Percentiles rank a stretch among this genome's conserved stretches.
These are phyloP conservation scores for Colletotrichum lindemuthianum DNA, from an alignment of 2,329 filamentous ascomycete genomes.

Conservation along the genomic window DNA sequence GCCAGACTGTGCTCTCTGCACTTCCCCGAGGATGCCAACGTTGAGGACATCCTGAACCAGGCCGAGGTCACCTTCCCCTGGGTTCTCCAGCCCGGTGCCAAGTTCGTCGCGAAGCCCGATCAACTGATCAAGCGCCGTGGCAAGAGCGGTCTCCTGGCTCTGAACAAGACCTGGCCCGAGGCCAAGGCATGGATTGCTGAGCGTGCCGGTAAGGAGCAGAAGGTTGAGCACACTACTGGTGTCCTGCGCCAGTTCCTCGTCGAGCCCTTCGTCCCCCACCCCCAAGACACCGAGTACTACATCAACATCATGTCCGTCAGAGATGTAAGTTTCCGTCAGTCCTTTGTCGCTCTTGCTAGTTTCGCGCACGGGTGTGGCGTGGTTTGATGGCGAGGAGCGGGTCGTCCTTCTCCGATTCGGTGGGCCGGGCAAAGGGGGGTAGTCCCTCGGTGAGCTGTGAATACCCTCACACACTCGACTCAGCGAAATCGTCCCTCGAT, in stretches of 20 bases:
- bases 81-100: constrained; percentile 83
- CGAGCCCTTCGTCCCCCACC: constrained; percentile 97
- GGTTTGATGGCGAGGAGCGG: constrained; percentile 6
- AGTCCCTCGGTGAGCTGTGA: constrained; percentile 29
- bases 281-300: constrained; percentile 97
- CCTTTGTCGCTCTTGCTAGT: constrained; percentile 22
- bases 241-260: constrained; percentile 95
- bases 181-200: constrained; percentile 93
- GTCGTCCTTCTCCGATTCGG: constrained; percentile 13
- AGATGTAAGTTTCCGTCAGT: constrained; percentile 78
- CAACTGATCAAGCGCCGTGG: constrained; percentile 99
- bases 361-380: background rate
- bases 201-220: constrained; percentile 89
- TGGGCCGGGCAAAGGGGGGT: constrained; percentile 18
- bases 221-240: constrained; percentile 92
- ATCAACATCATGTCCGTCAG: constrained; percentile 99
- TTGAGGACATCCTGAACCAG: constrained; percentile 88
- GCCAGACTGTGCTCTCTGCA: constrained; percentile 90
- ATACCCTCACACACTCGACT: constrained; percentile 16
- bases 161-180: constrained; percentile 98
- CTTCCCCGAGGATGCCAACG: constrained; percentile 88
- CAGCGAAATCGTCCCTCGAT: constrained; percentile 19
- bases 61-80: constrained; percentile 97
- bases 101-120: constrained; percentile 99
- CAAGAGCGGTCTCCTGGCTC: constrained; percentile 94